A percentile compares a stretch with the other conserved stretches of the same genome.
Evolutionary conservation across 2,329 filamentous ascomycete species (phyloP).

Genomic region (Stromatinia cepivora): DNA sequence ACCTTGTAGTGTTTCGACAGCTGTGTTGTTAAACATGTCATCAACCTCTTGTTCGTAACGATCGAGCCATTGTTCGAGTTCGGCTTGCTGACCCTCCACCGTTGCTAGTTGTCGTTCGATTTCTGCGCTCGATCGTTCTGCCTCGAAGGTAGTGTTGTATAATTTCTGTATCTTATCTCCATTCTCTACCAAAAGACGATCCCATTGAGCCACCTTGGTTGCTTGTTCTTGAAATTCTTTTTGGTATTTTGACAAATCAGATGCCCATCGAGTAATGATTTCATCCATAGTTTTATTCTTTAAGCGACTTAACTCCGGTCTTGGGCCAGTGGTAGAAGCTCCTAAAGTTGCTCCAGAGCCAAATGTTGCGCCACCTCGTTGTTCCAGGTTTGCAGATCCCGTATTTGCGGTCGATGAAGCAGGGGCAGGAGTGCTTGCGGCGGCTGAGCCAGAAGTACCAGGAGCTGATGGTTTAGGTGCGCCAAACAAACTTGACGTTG

Average conservation of each 20-base stretch:
- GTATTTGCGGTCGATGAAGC: constrained; percentile 35
- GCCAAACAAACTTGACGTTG: constrained; percentile 41
- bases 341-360: constrained; percentile 47
- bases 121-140: constrained; percentile 87
- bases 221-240: constrained; percentile 95
- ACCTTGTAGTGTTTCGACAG: constrained; percentile 78
- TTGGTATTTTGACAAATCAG: constrained; percentile 92
- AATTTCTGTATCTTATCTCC: constrained; percentile 92
- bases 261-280: constrained; percentile 95
- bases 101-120: constrained; percentile 87
- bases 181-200: constrained; percentile 88
- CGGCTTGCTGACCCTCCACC: constrained; percentile 90
- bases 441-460: constrained; percentile 23
- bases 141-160: constrained; percentile 88
- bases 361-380: not conserved
- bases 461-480: constrained; percentile 6
- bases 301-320: constrained; percentile 81
- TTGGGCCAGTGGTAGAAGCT: constrained; percentile 76
- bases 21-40: constrained; percentile 77
- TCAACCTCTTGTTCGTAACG: constrained; percentile 91
- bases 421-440: constrained; percentile 21
- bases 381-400: constrained; percentile 37
- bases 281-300: constrained; percentile 99
- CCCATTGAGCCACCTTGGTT: constrained; percentile 80
- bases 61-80: constrained; percentile 84